Percentiles rank a stretch among this genome's conserved stretches.
Conservation (phyloP, 2,329 filamentous ascomycete species). For the Nothopassalora personata region DNA sequence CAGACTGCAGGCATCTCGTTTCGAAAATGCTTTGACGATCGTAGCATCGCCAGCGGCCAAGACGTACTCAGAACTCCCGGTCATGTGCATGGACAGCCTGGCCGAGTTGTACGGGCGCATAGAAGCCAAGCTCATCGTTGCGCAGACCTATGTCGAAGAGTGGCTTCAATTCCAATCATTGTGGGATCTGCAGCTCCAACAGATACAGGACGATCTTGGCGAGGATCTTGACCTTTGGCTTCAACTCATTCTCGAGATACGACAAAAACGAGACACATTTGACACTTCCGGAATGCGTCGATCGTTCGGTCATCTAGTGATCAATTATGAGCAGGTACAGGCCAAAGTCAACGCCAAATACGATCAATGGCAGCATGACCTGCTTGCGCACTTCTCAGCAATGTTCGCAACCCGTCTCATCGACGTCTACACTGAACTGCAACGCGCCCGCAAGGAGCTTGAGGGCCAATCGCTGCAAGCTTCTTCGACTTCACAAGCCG, state of each 20-base stretch:
- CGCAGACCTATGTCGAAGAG: conserved; percentile 86
- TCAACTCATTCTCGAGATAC: conserved; percentile 91
- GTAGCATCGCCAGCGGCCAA: conserved; percentile 56
- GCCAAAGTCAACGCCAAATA: conserved; percentile 99
- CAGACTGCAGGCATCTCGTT: conserved; percentile 90
- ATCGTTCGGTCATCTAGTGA: conserved; percentile 86
- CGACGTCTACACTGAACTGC: conserved; percentile 86
- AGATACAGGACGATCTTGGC: conserved; percentile 86
- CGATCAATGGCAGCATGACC: conserved; percentile 98
- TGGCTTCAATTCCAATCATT: conserved; percentile 98
- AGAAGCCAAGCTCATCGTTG: conserved; percentile 73
- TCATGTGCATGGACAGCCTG: conserved; percentile 73
- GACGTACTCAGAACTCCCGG: conserved; percentile 78
- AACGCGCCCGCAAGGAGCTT: conserved; percentile 81
- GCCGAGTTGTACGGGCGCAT: conserved; percentile 75
- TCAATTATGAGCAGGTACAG: conserved; percentile 98
- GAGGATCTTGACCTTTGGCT: conserved; percentile 91
- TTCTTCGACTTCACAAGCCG: conserved; percentile 91
- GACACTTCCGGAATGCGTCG: conserved; percentile 93
- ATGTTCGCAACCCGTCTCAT: conserved; percentile 86
- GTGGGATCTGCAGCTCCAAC: conserved; percentile 94
- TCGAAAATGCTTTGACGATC: conserved; percentile 76
- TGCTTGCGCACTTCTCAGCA: conserved; percentile 84
- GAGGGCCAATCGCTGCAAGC: conserved; percentile 90
- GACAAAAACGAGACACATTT: conserved; percentile 91